These are phyloP conservation scores for Phytopythium kandeliae DNA, from an alignment of 352 stramenopile genomes.

Conservation along the genomic window DNA sequence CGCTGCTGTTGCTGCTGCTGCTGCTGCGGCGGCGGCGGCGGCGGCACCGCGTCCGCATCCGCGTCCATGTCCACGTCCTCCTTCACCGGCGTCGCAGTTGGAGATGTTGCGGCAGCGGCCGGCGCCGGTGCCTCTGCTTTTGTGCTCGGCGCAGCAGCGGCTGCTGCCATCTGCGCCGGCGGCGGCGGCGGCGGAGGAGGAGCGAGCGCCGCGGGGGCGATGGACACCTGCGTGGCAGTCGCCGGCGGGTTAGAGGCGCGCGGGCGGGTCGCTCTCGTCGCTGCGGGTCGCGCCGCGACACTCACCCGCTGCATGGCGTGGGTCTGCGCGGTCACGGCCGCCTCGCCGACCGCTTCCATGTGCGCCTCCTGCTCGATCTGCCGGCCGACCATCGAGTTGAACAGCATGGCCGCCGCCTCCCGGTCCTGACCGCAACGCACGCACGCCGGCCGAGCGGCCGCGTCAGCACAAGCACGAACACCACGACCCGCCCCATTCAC, in stretches of 20 bases:
- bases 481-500: background rate
- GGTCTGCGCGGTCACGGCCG: constrained; percentile 20
- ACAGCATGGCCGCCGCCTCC: constrained; percentile 64
- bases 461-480: background rate
- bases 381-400: constrained; percentile 70
- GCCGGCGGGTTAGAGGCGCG: background rate
- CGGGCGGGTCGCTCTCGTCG: too few species aligned
- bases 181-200: constrained; percentile 24
- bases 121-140: constrained; percentile 2
- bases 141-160: background rate
- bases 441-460: too few species aligned
- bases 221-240: constrained; percentile 10
- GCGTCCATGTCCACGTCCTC: constrained; percentile 8
- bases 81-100: constrained; percentile 15
- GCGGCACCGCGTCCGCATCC: too few species aligned
- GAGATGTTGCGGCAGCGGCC: constrained; percentile 6
- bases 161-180: background rate
- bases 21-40: constrained; percentile 14
- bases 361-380: constrained; percentile 51
- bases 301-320: constrained; percentile 37
- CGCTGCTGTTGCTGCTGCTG: constrained; percentile 11
- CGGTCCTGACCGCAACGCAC: constrained; percentile 46
- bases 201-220: constrained; percentile 18
- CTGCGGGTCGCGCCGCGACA: too few species aligned
- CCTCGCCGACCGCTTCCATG: constrained; percentile 25